Evolutionary conservation across 2,329 filamentous ascomycete species (phyloP).

Genomic region (Fusarium mexicanum): DNA sequence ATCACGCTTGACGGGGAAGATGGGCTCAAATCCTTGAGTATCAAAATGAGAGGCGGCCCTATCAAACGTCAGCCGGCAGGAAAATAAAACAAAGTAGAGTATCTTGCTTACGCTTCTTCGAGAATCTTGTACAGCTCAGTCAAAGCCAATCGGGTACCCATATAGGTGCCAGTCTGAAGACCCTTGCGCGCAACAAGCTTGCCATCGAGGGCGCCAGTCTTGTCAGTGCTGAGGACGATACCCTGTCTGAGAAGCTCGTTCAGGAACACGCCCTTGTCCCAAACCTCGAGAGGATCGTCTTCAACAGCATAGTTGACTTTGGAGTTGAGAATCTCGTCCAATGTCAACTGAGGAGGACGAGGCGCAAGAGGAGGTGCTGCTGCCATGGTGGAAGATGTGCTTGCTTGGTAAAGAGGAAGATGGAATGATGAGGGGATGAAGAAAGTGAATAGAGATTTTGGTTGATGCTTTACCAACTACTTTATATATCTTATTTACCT

Average conservation of each 20-base stretch:
- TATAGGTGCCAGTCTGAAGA: conserved; percentile 14
- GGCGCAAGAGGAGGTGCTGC: neutral
- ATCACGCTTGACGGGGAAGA: conserved; percentile 6
- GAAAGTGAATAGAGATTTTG: neutral
- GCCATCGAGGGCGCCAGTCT: neutral
- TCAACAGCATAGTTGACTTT: conserved; percentile 5
- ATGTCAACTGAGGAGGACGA: neutral
- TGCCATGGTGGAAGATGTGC: neutral
- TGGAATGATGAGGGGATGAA: neutral
- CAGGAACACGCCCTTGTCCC: conserved; percentile 27
- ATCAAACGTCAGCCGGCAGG: accelerated
- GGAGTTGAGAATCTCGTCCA: conserved; percentile 24
- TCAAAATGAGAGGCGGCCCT: conserved; percentile 16
- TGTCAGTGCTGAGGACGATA: conserved; percentile 9
- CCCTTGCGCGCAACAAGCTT: neutral
- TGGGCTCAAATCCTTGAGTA: conserved; percentile 3
- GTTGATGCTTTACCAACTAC: too few relatives aligned
- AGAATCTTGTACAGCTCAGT: conserved; percentile 24
- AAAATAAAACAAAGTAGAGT: accelerated
- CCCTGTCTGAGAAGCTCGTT: conserved; percentile 25
- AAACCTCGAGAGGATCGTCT: conserved; percentile 4
- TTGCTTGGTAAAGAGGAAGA: neutral
- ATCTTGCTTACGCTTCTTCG: conserved; percentile 13
- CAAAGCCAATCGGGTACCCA: conserved; percentile 15
- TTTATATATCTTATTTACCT: neutral